phyloP scores from a whole-genome alignment of 495 filamentous ascomycete genomes.

The Penicillium subrubescens region DNA sequence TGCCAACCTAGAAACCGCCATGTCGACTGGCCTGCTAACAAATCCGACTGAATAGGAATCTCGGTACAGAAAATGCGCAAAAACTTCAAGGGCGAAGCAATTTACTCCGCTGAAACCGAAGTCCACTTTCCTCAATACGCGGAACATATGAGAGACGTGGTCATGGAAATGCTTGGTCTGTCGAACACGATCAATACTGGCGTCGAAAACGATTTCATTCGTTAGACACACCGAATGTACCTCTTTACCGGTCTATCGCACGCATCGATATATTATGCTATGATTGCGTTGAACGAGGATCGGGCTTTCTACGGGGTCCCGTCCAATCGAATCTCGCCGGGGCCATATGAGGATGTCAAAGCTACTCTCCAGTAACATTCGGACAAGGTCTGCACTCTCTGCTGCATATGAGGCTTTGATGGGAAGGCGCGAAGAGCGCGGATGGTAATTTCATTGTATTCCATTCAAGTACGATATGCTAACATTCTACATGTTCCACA shows the following conservation, averaged over 20 bases:
- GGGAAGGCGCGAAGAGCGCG: neutral
- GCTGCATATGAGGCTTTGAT: neutral
- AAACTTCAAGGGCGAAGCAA: too few relatives aligned
- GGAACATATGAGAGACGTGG: constrained; percentile 48
- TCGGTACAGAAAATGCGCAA: too few relatives aligned
- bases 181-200: constrained; percentile 47
- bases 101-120: too few relatives aligned
- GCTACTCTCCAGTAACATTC: too few relatives aligned
- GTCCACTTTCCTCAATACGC: constrained; percentile 37
- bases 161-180: constrained; percentile 58
- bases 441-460: too few relatives aligned
- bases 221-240: neutral
- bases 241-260: neutral
- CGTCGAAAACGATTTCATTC: constrained; percentile 64
- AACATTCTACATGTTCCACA: too few relatives aligned
- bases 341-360: too few relatives aligned
- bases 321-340: neutral
- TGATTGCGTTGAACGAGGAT: neutral
- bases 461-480: neutral
- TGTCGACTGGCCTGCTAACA: too few relatives aligned
- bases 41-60: too few relatives aligned
- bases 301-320: neutral
- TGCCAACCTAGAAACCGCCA: too few relatives aligned
- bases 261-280: neutral
- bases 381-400: too few relatives aligned